Conservation (phyloP, 2,329 filamentous ascomycete genomes). For the Myotisia sp. region DNA sequence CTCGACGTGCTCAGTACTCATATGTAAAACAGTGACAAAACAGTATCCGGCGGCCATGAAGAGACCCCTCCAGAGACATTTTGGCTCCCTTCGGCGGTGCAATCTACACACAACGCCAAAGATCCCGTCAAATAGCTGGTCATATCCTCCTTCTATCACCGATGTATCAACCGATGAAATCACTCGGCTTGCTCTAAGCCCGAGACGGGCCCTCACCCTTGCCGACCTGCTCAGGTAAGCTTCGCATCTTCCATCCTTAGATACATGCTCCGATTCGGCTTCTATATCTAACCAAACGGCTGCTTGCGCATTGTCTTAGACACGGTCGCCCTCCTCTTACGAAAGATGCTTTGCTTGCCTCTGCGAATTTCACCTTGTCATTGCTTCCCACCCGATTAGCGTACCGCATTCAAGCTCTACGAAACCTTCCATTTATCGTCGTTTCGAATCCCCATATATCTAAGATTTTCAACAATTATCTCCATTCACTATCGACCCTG, state of each 20-base stretch:
- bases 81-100: too few species aligned
- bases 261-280: not conserved
- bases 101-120: too few species aligned
- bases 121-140: constrained; percentile 19
- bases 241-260: not conserved
- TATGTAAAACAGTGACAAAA: too few species aligned
- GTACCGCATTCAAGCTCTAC: constrained; percentile 80
- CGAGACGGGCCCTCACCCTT: constrained; percentile 68
- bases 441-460: constrained; percentile 95
- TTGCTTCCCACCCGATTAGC: constrained; percentile 85
- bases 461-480: constrained; percentile 89
- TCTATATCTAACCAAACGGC: not conserved
- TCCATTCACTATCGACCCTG: constrained; percentile 80
- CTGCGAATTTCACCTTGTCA: constrained; percentile 88
- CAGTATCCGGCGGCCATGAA: too few species aligned
- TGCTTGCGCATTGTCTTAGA: constrained; percentile 24
- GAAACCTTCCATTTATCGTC: constrained; percentile 92
- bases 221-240: constrained; percentile 73
- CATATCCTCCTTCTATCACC: constrained; percentile 33
- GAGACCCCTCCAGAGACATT: too few species aligned
- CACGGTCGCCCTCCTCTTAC: constrained; percentile 75
- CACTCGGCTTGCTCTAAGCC: constrained; percentile 58
- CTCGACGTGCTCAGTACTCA: too few species aligned
- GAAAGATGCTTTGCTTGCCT: constrained; percentile 64
- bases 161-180: constrained; percentile 60